phyloP scores from a whole-genome alignment of 805 yeast species.

The Pichia insulana region DNA sequence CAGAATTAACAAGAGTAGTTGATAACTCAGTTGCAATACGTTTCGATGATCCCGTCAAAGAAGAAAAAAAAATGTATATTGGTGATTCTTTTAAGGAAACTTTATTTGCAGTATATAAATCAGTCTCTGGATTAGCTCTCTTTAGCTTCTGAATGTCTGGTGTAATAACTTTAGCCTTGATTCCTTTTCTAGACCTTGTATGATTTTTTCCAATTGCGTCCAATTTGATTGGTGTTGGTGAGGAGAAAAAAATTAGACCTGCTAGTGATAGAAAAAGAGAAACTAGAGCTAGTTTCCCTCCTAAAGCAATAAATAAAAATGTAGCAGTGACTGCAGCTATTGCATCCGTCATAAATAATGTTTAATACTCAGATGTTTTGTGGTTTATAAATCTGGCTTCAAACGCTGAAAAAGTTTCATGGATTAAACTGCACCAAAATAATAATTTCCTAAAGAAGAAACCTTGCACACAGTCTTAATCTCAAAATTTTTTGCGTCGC shows the following conservation, averaged over 20 bases:
- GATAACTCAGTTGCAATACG: constrained; percentile 51
- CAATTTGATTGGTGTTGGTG: background rate
- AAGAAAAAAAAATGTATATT: constrained; percentile 67
- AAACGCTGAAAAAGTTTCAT: no score
- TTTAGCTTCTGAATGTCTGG: constrained; percentile 5
- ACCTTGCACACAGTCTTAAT: no score
- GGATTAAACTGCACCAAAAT: no score
- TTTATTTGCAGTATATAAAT: constrained; percentile 8
- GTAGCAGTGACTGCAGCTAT: background rate
- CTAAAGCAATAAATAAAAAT: background rate
- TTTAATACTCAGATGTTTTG: background rate
- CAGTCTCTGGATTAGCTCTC: background rate
- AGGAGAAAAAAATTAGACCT: constrained; percentile 1
- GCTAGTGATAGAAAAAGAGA: constrained; percentile 1
- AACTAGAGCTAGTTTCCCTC: constrained; percentile 4
- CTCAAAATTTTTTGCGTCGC: no score
- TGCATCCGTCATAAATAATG: constrained; percentile 4
- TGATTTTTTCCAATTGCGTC: background rate
- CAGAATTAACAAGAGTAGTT: constrained; percentile 28
- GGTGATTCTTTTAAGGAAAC: constrained; percentile 41
- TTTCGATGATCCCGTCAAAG: constrained; percentile 77
- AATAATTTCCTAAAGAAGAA: no score
- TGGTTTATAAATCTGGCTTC: no score
- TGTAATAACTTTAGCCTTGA: constrained; percentile 1
- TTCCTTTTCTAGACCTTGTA: background rate